A percentile compares a stretch with the other conserved stretches of the same genome.
These are phyloP conservation scores for Saccharomycopsis capsularis DNA, from an alignment of 805 yeast species.

Conservation along the genomic window DNA sequence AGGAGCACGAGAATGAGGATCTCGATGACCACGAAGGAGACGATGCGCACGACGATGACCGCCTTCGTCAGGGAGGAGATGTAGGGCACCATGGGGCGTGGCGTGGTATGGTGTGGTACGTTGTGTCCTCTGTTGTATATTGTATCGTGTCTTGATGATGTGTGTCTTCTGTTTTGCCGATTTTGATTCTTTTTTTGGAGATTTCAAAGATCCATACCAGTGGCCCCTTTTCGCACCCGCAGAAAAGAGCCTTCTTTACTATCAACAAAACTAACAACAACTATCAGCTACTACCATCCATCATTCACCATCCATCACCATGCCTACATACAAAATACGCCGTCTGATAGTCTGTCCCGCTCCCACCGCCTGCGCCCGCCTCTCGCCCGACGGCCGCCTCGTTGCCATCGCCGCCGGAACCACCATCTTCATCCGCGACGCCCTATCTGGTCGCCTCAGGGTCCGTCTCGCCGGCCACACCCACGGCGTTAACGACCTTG, in stretches of 20 bases:
- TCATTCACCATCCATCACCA: neutral
- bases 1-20: neutral
- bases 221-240: neutral
- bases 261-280: neutral
- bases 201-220: neutral
- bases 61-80: neutral
- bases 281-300: neutral
- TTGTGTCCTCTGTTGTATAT: neutral
- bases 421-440: constrained; percentile 52
- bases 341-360: neutral
- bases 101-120: neutral
- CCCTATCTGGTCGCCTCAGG: constrained; percentile 31
- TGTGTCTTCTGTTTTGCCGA: neutral
- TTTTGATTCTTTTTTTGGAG: neutral
- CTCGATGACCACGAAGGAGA: constrained; percentile 7
- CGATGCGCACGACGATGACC: neutral
- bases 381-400: constrained; percentile 44
- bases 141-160: neutral
- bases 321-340: neutral
- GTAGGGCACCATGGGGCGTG: too few species aligned
- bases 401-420: constrained; percentile 61
- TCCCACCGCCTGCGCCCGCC: neutral
- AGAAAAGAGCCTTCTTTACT: neutral
- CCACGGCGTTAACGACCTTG: constrained; percentile 64
- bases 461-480: constrained; percentile 47